Percentiles rank a stretch among this genome's conserved stretches.
Conservation (phyloP, 192 early-diverging fungal species). For the Entophlyctis luteolus region DNA sequence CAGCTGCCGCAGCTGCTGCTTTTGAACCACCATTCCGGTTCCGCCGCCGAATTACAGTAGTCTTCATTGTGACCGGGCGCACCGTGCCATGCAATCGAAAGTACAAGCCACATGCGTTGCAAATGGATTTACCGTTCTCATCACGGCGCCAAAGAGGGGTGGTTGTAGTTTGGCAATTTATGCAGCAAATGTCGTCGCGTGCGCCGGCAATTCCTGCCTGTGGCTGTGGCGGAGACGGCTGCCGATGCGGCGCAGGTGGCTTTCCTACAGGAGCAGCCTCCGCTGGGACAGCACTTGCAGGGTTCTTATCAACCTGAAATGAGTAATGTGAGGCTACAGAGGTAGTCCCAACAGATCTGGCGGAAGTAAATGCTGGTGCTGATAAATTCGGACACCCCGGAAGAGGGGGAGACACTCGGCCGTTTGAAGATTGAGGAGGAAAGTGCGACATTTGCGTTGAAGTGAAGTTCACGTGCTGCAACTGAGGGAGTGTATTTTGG, state of each 20-base stretch:
- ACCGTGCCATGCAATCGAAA: constrained; percentile 74
- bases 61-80: constrained; percentile 55
- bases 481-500: background rate
- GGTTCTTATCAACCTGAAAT: background rate
- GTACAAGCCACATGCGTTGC: constrained; percentile 94
- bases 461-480: background rate
- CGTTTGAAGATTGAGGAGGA: too few species aligned
- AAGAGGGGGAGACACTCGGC: too few species aligned
- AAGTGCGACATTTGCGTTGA: too few species aligned
- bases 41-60: background rate
- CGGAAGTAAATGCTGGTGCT: background rate
- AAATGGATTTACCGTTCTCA: constrained; percentile 77
- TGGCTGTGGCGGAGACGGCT: too few species aligned
- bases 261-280: background rate
- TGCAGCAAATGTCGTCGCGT: constrained; percentile 42
- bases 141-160: constrained; percentile 93
- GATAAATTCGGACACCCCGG: too few species aligned
- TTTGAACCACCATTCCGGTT: background rate
- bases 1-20: too few species aligned
- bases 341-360: background rate
- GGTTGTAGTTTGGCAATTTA: constrained; percentile 75
- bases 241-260: background rate
- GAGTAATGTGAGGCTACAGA: background rate
- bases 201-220: too few species aligned
- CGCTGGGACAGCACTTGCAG: background rate